Evolutionary conservation across 2,329 filamentous ascomycete genomes (phyloP), one percentile per base, ranked within the genome.

Genomic region (Venturia aucupariae): DNA sequence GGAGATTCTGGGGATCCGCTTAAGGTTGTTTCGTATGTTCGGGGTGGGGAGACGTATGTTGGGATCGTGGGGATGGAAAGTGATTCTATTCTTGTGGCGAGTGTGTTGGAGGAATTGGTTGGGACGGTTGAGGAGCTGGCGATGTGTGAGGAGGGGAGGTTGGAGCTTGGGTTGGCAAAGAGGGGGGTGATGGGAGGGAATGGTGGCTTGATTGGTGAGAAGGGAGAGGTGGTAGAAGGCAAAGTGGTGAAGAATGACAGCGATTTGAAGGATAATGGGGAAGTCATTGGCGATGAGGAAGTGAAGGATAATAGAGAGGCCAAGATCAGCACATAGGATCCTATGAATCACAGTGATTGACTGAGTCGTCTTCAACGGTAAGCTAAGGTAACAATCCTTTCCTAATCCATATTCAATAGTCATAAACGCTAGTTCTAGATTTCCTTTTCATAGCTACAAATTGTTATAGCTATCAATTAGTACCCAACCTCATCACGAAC

Each of bases 1-100:
- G 67, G 68, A 7, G 75, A 76, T 66, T 70, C 73, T 38, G 51
- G 74, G 68, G 67, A 71, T 57, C 74, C 75, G 70, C 85, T 84
- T 77, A 85, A 86, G 76, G 78, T 86, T 46, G 83, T 88, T 77
- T 84, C 79, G 27, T 88, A 82, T 73, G 79, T 80, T 38, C 78
- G 75, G 61, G 82, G 79, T 5, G 82, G 80, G 66, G 75, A 72
- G 70, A 72, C 82, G 71, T 81, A 79, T 60, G 74, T 86, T 62
- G 84, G 86, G 75, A 79, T 86, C 70, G 82, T 86, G 24, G 86
- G 84, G 2, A 82, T 84, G 67, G 75, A 82, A 70, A 22, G 54
- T 39, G 54, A 61, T 51, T 19, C 38, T 17, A 17, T 39, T 10
- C 65, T 65, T 46, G 35, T 64, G 51, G 48, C 17, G 46, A 65